These are phyloP conservation scores for Malassezia globosa DNA, from an alignment of 1,284 basidiomycete genomes.

Conservation along the genomic window DNA sequence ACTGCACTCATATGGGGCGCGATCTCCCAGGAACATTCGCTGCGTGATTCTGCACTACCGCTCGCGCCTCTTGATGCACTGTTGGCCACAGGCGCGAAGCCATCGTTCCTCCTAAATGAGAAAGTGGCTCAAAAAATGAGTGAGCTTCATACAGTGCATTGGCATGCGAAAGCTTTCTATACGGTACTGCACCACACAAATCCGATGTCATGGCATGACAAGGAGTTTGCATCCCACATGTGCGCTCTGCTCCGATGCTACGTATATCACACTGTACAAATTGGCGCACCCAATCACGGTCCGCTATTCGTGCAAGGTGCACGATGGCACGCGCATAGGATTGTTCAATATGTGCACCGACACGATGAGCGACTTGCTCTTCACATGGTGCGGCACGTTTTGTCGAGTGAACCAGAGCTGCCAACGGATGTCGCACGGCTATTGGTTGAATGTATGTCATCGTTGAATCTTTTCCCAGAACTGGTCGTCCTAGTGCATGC, in stretches of 20 bases:
- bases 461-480: slow-evolving; percentile 25
- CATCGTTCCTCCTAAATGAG: slow-evolving; percentile 41
- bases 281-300: slow-evolving; percentile 15
- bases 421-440: background rate
- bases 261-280: slow-evolving; percentile 19
- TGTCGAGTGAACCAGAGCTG: background rate
- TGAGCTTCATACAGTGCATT: slow-evolving; percentile 27
- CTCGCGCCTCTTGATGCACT: slow-evolving; percentile 19
- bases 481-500: slow-evolving; percentile 40
- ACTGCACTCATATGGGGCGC: slow-evolving; percentile 15
- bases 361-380: slow-evolving; percentile 5
- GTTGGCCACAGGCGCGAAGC: slow-evolving; percentile 26
- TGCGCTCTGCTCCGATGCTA: slow-evolving; percentile 24
- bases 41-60: slow-evolving; percentile 22
- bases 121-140: slow-evolving; percentile 37
- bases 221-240: slow-evolving; percentile 18
- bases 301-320: background rate
- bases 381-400: background rate
- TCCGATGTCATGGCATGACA: slow-evolving; percentile 17
- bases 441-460: background rate
- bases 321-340: background rate
- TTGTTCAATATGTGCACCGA: background rate
- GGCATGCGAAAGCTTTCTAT: slow-evolving; percentile 25
- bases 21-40: background rate
- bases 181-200: slow-evolving; percentile 15